A percentile compares a stretch with the other conserved stretches of the same genome.
phyloP scores from a whole-genome alignment of 2,329 filamentous ascomycete genomes.

The Hymenoscyphus fraxineus region DNA sequence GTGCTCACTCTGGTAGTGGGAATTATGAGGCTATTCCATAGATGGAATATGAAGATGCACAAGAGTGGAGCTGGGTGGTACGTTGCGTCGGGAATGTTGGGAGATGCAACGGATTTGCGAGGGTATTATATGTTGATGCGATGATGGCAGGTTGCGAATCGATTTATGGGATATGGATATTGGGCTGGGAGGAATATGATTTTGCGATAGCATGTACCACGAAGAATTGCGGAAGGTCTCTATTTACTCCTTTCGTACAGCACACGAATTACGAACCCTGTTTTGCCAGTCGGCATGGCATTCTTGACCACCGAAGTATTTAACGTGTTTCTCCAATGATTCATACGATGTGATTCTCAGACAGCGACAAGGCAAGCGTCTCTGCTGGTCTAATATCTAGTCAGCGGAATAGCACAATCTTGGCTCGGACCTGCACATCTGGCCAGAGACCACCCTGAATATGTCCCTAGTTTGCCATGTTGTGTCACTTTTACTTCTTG shows the following conservation, averaged over 20 bases:
- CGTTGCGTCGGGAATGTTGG: not conserved
- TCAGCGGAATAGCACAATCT: no score
- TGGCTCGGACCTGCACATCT: no score
- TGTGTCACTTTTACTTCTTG: no score
- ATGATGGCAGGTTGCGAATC: not conserved
- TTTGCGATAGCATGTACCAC: not conserved
- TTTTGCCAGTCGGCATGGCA: not conserved
- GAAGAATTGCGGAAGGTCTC: not conserved
- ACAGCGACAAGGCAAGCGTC: no score
- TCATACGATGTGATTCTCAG: no score
- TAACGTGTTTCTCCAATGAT: not conserved
- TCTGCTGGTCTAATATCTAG: no score
- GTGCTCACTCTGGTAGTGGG: slow-evolving; percentile 47
- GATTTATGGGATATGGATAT: not conserved
- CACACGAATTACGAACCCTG: not conserved
- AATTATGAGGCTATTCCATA: slow-evolving; percentile 48
- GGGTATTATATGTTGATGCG: no score
- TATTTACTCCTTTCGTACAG: not conserved
- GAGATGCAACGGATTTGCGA: not conserved
- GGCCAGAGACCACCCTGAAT: no score
- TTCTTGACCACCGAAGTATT: not conserved
- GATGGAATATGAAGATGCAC: not conserved
- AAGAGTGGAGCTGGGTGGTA: not conserved
- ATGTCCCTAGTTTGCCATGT: no score
- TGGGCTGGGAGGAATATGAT: not conserved